Evolutionary conservation across 2,329 filamentous ascomycete species (phyloP).

Genomic region (Fusarium sp.): DNA sequence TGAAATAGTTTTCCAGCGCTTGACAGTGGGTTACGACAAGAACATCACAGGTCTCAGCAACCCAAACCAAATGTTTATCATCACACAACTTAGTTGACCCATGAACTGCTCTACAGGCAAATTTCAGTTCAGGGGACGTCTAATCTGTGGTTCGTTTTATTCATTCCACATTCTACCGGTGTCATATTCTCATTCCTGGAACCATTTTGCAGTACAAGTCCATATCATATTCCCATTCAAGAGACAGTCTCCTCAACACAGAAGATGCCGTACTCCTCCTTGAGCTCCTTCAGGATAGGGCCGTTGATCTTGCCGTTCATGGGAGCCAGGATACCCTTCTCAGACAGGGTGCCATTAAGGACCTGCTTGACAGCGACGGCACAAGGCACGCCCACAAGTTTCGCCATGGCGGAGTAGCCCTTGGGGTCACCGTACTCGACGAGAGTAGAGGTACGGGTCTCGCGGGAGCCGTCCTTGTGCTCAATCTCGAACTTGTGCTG

Average conservation of each 20-base stretch:
- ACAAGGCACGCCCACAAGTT: slow-evolving; percentile 79
- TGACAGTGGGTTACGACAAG: background rate
- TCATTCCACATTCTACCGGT: background rate
- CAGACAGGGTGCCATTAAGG: slow-evolving; percentile 77
- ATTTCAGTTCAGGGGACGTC: background rate
- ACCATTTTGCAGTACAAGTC: background rate
- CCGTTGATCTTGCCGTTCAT: slow-evolving; percentile 78
- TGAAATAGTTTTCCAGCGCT: slow-evolving; percentile 19
- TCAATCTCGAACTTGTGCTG: slow-evolving; percentile 72
- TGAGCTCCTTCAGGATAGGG: slow-evolving; percentile 81
- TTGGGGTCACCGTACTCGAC: slow-evolving; percentile 83
- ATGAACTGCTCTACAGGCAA: background rate
- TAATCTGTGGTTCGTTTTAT: background rate
- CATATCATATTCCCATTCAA: background rate
- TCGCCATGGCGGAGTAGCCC: slow-evolving; percentile 87
- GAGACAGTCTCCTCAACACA: slow-evolving; percentile 13
- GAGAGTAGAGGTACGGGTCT: slow-evolving; percentile 85
- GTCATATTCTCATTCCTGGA: background rate
- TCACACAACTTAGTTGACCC: background rate
- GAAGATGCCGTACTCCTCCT: slow-evolving; percentile 74
- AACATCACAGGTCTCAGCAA: background rate
- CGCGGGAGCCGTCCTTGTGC: slow-evolving; percentile 74
- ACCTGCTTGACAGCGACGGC: slow-evolving; percentile 77
- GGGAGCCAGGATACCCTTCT: slow-evolving; percentile 82
- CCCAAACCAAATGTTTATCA: background rate